Evolutionary conservation across 257 asterid genomes (phyloP).

Genomic region (Coffea eugenioides): DNA sequence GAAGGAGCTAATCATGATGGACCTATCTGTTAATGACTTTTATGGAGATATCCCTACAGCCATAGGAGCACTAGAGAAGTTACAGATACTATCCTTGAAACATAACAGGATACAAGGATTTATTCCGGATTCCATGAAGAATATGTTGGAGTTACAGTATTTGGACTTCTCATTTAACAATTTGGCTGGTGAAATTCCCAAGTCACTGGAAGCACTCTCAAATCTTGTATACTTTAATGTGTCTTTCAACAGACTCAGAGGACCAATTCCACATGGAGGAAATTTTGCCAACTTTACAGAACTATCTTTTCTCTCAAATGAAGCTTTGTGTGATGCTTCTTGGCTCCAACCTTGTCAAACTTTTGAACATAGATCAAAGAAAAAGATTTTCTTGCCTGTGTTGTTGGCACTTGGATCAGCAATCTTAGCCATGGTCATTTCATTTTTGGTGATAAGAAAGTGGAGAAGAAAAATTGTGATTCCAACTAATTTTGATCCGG

Average conservation of each 20-base stretch:
- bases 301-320: background rate
- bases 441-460: background rate
- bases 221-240: background rate
- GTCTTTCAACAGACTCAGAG: background rate
- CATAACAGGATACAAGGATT: background rate
- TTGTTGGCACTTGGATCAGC: background rate
- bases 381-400: background rate
- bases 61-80: background rate
- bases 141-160: background rate
- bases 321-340: background rate
- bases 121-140: slow-evolving; percentile 1
- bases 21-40: background rate
- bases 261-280: background rate
- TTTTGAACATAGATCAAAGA: background rate
- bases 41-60: background rate
- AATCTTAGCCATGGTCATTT: background rate
- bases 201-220: background rate
- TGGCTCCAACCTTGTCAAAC: background rate
- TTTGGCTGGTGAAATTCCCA: background rate
- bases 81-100: background rate
- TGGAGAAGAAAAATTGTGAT: background rate
- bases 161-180: background rate
- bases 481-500: background rate
- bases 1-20: background rate
- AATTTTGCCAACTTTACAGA: background rate